Evolutionary conservation across 768 basidiomycete genomes (phyloP).

Genomic region (Mycena crocata): DNA sequence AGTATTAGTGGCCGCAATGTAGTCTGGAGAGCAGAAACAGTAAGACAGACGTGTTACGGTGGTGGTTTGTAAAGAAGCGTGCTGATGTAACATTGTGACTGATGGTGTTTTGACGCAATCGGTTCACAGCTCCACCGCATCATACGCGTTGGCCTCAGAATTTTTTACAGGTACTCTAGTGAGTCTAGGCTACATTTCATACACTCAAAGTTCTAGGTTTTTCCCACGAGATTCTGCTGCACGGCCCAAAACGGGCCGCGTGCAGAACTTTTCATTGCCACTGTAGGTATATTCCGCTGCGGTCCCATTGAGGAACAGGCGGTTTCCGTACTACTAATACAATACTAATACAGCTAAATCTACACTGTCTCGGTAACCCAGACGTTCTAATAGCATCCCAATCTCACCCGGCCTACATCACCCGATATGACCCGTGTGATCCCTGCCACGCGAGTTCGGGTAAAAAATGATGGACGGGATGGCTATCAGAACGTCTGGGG

Average conservation of each 20-base stretch:
- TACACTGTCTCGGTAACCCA: too few relatives aligned
- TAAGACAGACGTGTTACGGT: neutral
- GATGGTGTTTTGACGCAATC: neutral
- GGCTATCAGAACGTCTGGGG: too few relatives aligned
- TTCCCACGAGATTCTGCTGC: neutral
- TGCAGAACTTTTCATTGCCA: neutral
- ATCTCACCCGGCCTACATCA: too few relatives aligned
- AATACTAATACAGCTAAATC: slow-evolving; percentile 10
- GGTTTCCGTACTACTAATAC: too few relatives aligned
- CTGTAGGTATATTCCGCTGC: too few relatives aligned
- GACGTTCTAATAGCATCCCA: too few relatives aligned
- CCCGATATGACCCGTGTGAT: too few relatives aligned
- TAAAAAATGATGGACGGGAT: too few relatives aligned
- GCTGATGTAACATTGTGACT: neutral
- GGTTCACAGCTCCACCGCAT: neutral
- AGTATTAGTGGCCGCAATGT: too few relatives aligned
- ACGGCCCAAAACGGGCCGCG: neutral
- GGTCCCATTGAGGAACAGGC: too few relatives aligned
- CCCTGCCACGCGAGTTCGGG: too few relatives aligned
- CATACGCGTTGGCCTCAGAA: neutral
- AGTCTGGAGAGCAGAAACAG: neutral
- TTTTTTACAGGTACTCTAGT: neutral
- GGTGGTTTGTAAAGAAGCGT: neutral
- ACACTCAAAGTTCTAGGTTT: neutral
- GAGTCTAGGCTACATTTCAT: neutral